Evolutionary conservation across 2,329 filamentous ascomycete genomes (phyloP).

Genomic region (Botrytis fragariae): DNA sequence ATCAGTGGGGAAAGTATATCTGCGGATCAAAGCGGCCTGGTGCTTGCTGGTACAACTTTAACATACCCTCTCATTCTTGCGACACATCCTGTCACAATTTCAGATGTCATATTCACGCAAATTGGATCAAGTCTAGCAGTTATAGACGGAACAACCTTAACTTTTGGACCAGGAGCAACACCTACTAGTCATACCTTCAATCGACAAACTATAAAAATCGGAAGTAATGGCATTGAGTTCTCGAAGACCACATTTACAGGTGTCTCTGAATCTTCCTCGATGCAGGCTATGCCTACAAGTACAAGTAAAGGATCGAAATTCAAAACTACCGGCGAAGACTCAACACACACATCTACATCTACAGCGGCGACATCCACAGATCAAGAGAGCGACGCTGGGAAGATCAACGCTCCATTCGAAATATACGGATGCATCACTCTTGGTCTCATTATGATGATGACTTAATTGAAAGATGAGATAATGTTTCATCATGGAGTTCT

Average conservation of each 20-base stretch:
- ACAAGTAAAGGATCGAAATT: constrained; percentile 10
- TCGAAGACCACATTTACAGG: constrained; percentile 24
- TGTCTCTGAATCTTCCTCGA: constrained; percentile 27
- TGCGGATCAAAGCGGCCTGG: constrained; percentile 50
- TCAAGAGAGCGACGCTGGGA: too few relatives aligned
- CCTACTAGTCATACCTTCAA: constrained; percentile 47
- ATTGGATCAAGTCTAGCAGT: constrained; percentile 42
- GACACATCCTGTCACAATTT: constrained; percentile 29
- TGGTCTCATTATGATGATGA: background rate
- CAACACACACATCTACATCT: background rate
- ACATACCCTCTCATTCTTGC: constrained; percentile 29
- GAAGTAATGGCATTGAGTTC: constrained; percentile 45
- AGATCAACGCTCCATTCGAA: background rate
- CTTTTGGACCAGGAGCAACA: constrained; percentile 47
- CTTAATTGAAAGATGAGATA: background rate
- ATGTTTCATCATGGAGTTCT: background rate
- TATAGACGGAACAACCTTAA: constrained; percentile 51
- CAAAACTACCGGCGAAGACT: background rate
- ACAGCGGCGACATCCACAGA: background rate
- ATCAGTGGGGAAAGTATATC: constrained; percentile 52
- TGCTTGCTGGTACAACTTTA: constrained; percentile 27
- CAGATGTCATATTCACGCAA: constrained; percentile 33
- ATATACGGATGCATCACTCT: background rate
- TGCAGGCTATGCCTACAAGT: constrained; percentile 29
- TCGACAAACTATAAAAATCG: constrained; percentile 51